Conservation (phyloP, 228 moss, liverwort and hornwort species). For the Sphagnum magellanicum region DNA sequence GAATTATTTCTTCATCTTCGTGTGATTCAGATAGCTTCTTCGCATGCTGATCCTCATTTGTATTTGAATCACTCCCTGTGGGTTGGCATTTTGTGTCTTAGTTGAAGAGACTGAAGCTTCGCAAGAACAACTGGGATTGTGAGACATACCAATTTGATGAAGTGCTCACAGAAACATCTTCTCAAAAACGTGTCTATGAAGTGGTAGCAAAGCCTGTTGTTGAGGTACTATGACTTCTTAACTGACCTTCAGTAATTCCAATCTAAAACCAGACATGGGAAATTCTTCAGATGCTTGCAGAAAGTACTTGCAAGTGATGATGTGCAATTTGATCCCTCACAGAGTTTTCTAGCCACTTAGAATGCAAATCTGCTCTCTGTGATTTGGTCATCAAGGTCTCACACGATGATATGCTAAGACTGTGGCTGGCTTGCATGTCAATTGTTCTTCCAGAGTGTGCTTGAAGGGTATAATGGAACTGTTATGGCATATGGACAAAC, state of each 20-base stretch:
- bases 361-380: too few relatives aligned
- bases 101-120: slow-evolving; percentile 54
- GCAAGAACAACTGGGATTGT: slow-evolving; percentile 63
- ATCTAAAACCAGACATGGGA: too few relatives aligned
- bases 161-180: slow-evolving; percentile 60
- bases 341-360: too few relatives aligned
- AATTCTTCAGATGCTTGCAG: too few relatives aligned
- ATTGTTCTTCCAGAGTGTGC: slow-evolving; percentile 31
- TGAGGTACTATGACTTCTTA: slow-evolving; percentile 14
- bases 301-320: too few relatives aligned
- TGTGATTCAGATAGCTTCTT: neutral
- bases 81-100: neutral
- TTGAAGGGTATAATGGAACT: slow-evolving; percentile 60
- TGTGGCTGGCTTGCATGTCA: too few relatives aligned
- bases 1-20: too few relatives aligned
- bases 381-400: too few relatives aligned
- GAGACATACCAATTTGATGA: slow-evolving; percentile 66
- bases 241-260: too few relatives aligned
- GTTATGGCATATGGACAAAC: slow-evolving; percentile 69
- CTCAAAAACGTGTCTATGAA: slow-evolving; percentile 66
- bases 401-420: too few relatives aligned
- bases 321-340: too few relatives aligned
- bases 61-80: neutral
- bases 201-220: slow-evolving; percentile 64
- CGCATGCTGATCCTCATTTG: neutral